Percentiles rank a stretch among this genome's conserved stretches.
Conservation (phyloP, 108 stramenopile species). For the Pseudonitzschia multiseries region DNA sequence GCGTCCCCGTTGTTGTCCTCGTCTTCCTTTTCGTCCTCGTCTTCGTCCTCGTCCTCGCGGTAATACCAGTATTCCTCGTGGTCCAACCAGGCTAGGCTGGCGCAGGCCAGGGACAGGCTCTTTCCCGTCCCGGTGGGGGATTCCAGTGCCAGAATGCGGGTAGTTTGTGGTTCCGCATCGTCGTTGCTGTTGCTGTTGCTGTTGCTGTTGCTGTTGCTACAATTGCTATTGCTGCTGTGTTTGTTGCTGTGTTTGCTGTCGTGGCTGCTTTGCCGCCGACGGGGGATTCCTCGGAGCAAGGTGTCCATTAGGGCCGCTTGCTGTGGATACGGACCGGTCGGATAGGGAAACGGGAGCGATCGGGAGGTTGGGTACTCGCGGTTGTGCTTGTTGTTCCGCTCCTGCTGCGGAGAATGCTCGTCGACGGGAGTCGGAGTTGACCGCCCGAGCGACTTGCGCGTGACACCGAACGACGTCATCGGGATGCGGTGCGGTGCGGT, state of each 20-base stretch:
- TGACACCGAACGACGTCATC: too few relatives aligned
- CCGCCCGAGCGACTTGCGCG: too few relatives aligned
- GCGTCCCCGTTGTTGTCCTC: background rate
- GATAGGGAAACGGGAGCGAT: constrained; percentile 73
- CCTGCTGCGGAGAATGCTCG: too few relatives aligned
- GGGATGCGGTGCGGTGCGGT: too few relatives aligned
- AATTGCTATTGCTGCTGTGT: too few relatives aligned
- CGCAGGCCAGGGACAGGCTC: constrained; percentile 72
- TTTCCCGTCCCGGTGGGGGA: constrained; percentile 88
- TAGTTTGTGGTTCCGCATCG: constrained; percentile 12
- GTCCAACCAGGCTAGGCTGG: constrained; percentile 74
- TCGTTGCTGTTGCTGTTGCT: background rate
- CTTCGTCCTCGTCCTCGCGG: constrained; percentile 19
- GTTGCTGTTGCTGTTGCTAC: too few relatives aligned
- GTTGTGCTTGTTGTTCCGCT: too few relatives aligned
- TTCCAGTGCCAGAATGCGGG: constrained; percentile 67
- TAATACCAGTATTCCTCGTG: constrained; percentile 42
- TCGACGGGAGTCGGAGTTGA: too few relatives aligned
- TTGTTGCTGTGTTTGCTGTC: background rate
- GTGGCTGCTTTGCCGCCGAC: background rate
- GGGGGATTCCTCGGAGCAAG: constrained; percentile 49
- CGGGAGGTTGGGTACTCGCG: constrained; percentile 20
- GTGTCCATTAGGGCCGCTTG: constrained; percentile 80
- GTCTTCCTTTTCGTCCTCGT: background rate
- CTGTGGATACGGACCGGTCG: constrained; percentile 61